phyloP scores from a whole-genome alignment of 257 asterid species.

The Solanum raphanifolium region DNA sequence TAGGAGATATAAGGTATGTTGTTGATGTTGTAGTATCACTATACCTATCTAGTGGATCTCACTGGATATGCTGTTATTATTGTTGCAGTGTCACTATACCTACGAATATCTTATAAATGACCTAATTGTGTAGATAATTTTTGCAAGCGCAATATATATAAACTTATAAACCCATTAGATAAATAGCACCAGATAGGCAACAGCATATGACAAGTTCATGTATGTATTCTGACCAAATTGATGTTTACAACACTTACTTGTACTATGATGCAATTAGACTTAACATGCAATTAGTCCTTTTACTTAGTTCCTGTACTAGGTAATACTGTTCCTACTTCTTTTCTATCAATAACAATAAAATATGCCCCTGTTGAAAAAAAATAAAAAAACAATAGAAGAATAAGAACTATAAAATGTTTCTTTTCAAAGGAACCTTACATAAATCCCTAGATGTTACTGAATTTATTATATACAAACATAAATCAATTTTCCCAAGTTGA shows the following conservation, averaged over 20 bases:
- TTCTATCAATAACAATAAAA: background rate
- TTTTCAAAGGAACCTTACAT: background rate
- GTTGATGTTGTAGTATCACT: too few relatives aligned
- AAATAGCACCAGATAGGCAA: background rate
- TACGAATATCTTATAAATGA: too few relatives aligned
- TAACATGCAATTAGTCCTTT: background rate
- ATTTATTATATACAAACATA: background rate
- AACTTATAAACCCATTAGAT: background rate
- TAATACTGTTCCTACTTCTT: background rate
- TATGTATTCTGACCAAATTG: background rate
- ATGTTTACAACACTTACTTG: background rate
- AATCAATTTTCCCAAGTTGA: background rate
- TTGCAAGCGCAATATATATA: background rate
- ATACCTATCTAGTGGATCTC: background rate
- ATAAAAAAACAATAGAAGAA: background rate
- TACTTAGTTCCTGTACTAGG: background rate
- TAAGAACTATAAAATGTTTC: background rate
- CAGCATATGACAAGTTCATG: background rate
- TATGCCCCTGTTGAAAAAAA: background rate
- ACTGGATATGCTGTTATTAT: too few relatives aligned
- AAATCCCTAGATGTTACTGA: background rate
- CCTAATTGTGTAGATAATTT: background rate
- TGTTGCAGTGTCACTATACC: too few relatives aligned
- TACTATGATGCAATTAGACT: background rate
- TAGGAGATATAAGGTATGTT: background rate